A percentile compares a stretch with the other conserved stretches of the same genome.
Conservation (phyloP, 108 stramenopile genomes). For the Aurantiochytrium sp. region DNA sequence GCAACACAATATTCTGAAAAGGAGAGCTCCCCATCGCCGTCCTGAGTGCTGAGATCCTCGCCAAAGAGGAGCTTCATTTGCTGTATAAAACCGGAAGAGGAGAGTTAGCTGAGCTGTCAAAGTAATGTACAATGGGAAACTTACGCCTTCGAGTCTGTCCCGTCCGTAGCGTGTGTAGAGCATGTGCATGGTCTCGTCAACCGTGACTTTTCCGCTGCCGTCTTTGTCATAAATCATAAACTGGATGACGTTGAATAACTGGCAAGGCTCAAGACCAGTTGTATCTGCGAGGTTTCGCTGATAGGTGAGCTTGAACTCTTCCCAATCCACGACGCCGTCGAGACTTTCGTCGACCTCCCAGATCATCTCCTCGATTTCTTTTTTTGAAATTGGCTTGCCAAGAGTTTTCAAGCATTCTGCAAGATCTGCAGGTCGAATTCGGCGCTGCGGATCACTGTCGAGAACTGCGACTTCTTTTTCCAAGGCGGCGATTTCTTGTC, state of each 20-base stretch:
- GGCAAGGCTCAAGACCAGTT: slow-evolving; percentile 68
- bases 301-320: slow-evolving; percentile 73
- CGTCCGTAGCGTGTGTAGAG: slow-evolving; percentile 71
- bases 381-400: slow-evolving; percentile 53
- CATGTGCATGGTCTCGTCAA: slow-evolving; percentile 84
- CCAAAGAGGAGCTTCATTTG: slow-evolving; percentile 16
- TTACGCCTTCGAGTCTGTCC: slow-evolving; percentile 56
- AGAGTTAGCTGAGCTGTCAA: background rate
- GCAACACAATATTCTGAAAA: background rate
- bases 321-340: slow-evolving; percentile 76
- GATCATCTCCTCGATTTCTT: slow-evolving; percentile 73
- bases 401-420: slow-evolving; percentile 56
- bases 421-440: slow-evolving; percentile 47
- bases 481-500: background rate
- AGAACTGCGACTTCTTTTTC: background rate
- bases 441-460: background rate
- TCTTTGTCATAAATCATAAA: slow-evolving; percentile 78
- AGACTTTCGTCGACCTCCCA: slow-evolving; percentile 86
- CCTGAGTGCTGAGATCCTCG: background rate
- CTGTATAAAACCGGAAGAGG: background rate
- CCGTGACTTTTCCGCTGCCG: slow-evolving; percentile 58
- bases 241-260: slow-evolving; percentile 71
- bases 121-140: background rate
- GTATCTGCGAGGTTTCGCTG: slow-evolving; percentile 68
- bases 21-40: slow-evolving; percentile 8